Base-by-base conservation (phyloP, 306 rosid genomes). In the Acmispon strigosus region DNA sequence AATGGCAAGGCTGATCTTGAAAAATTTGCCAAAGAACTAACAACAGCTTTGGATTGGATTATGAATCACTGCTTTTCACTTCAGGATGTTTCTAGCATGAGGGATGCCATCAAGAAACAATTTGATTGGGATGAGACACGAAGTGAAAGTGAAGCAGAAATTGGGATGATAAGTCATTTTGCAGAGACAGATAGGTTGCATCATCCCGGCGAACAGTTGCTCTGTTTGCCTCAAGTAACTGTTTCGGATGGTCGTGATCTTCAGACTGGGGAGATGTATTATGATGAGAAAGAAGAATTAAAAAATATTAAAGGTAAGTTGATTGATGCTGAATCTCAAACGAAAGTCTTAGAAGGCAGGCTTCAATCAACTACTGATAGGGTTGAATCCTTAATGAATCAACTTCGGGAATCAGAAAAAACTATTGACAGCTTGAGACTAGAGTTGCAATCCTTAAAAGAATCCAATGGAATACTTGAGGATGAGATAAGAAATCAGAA, bases 51-150 rank as follows among this genome's bases (percentile, higher is more conserved):
- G 89, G 96, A 92, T 70, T 92, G 98, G 98, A 86, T 88, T 52
- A 69, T 92, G 75, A 92, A 90, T 69, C 96, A 92, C 85, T 92
- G 96, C 80, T 88, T 90, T 82, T 90, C 96, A 11, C 89, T 88
- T 54, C 96, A 90, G 80, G 98, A 90, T 80, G 96, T 90, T 88
- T 92, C 98, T 10, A 82, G 87, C 77, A 88, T 90, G 92, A 90
- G 72, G 78, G 89, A 90, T 66, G 88, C 85, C 54, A 87, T 92
- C 39, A 92, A 84, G 79, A 92, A 92, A 76, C 90, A 82, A 72
- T 86, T 84, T 75, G 91, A 88, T 75, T 92, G 96, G 96, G 96
- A 92, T 64, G 98, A 90, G 42, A 72, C 98, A 11, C 76, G 84
- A 11, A 90, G 96, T 59, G 98, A 92, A 80, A 81, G 85, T 36